A percentile compares a stretch with the other conserved stretches of the same genome.
These are phyloP conservation scores for Aspergillus sclerotialis DNA, from an alignment of 2,329 filamentous ascomycete species.

Conservation along the genomic window DNA sequence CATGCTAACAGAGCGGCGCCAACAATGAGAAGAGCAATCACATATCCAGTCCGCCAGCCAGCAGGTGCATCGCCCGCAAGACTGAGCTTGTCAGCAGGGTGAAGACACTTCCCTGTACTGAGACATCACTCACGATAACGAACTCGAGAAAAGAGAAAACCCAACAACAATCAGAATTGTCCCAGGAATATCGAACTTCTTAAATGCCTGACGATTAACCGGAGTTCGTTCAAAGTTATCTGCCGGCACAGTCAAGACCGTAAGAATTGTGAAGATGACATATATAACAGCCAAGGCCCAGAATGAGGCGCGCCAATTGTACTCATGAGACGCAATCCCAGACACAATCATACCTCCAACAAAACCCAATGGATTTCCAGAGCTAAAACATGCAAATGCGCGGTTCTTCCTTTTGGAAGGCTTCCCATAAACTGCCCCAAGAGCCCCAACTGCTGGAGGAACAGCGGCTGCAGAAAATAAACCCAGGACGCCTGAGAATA, in stretches of 20 bases:
- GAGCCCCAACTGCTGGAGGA: slow-evolving; percentile 57
- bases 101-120: not conserved
- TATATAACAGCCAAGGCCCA: slow-evolving; percentile 59
- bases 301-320: slow-evolving; percentile 58
- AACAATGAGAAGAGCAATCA: slow-evolving; percentile 56
- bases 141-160: slow-evolving; percentile 58
- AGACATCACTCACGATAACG: slow-evolving; percentile 51
- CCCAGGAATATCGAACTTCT: slow-evolving; percentile 55
- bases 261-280: slow-evolving; percentile 50
- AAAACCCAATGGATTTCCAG: slow-evolving; percentile 52
- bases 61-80: slow-evolving; percentile 49
- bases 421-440: slow-evolving; percentile 57
- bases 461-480: slow-evolving; percentile 58
- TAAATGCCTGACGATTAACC: slow-evolving; percentile 43
- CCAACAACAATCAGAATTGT: slow-evolving; percentile 56
- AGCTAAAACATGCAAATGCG: slow-evolving; percentile 57
- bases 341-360: slow-evolving; percentile 54
- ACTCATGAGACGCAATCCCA: slow-evolving; percentile 54
- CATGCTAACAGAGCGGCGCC: slow-evolving; percentile 49
- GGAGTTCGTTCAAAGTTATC: slow-evolving; percentile 42
- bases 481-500: slow-evolving; percentile 58
- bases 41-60: slow-evolving; percentile 57
- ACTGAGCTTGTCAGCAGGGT: slow-evolving; percentile 15
- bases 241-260: slow-evolving; percentile 55
- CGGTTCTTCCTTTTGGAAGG: slow-evolving; percentile 58